A percentile compares a stretch with the other conserved stretches of the same genome.
These are phyloP conservation scores for Nakataea oryzae DNA, from an alignment of 2,329 filamentous ascomycete genomes.

Conservation along the genomic window DNA sequence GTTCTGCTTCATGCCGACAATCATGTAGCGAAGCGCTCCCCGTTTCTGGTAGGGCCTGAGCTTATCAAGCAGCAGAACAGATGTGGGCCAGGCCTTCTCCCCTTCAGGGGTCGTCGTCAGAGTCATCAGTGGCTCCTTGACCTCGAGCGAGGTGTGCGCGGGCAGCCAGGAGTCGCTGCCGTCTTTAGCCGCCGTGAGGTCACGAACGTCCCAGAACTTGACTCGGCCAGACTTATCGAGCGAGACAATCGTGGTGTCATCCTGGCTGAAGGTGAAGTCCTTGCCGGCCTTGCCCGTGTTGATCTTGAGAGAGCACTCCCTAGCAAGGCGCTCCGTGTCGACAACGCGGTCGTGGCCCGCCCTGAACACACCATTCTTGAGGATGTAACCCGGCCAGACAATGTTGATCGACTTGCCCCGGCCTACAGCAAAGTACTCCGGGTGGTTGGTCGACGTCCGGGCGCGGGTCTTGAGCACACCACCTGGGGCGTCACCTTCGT, in stretches of 20 bases:
- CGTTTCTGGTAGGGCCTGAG: conserved; percentile 85
- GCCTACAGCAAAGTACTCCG: conserved; percentile 90
- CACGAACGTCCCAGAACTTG: conserved; percentile 96
- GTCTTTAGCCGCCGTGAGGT: conserved; percentile 50
- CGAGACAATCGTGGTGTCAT: conserved; percentile 88
- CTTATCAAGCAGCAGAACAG: conserved; percentile 92
- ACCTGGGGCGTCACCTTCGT: conserved; percentile 83
- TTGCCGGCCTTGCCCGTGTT: conserved; percentile 97
- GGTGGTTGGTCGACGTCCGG: conserved; percentile 77
- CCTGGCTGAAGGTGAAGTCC: conserved; percentile 95
- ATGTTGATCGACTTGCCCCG: conserved; percentile 95
- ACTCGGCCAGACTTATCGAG: conserved; percentile 93
- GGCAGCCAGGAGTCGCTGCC: conserved; percentile 40
- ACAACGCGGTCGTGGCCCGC: conserved; percentile 57
- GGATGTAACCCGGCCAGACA: conserved; percentile 57
- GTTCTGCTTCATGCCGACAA: conserved; percentile 98
- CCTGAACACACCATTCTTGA: conserved; percentile 54
- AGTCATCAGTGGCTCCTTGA: conserved; percentile 78
- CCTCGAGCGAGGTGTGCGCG: conserved; percentile 53
- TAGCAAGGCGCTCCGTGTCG: conserved; percentile 78
- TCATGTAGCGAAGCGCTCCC: conserved; percentile 83
- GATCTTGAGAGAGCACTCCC: conserved; percentile 83
- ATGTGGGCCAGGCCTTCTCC: conserved; percentile 95
- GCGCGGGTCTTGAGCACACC: conserved; percentile 93
- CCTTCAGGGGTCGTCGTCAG: conserved; percentile 76